Conservation (phyloP, 805 yeast genomes). For the Scheffersomyces ergatensis region DNA sequence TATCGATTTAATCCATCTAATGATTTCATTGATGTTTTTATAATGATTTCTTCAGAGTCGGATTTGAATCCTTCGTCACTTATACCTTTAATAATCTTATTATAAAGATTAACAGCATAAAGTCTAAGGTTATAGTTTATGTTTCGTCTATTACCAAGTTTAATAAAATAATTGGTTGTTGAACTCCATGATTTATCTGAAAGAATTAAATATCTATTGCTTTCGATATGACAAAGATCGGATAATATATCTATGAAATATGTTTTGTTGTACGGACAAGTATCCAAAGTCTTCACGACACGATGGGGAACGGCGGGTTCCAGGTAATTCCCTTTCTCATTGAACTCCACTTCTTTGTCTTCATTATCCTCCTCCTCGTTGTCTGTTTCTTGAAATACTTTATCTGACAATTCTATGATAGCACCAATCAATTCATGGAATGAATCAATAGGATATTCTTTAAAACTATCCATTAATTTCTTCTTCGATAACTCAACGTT, state of each 20-base stretch:
- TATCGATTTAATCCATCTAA: slow-evolving; percentile 48
- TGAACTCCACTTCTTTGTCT: slow-evolving; percentile 13
- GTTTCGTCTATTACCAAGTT: slow-evolving; percentile 42
- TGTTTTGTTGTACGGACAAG: slow-evolving; percentile 55
- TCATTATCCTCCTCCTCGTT: slow-evolving; percentile 1
- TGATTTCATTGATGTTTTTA: slow-evolving; percentile 45
- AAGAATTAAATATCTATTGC: slow-evolving; percentile 45
- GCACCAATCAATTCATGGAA: slow-evolving; percentile 48
- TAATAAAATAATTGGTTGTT: slow-evolving; percentile 45
- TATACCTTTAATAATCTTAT: slow-evolving; percentile 42
- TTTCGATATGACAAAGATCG: slow-evolving; percentile 50
- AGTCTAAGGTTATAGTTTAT: slow-evolving; percentile 43
- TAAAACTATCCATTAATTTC: slow-evolving; percentile 65
- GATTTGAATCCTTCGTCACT: slow-evolving; percentile 40
- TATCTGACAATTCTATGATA: slow-evolving; percentile 42
- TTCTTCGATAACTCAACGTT: slow-evolving; percentile 54
- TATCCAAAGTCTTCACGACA: slow-evolving; percentile 9
- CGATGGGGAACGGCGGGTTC: neutral
- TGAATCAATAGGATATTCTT: slow-evolving; percentile 51
- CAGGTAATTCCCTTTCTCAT: slow-evolving; percentile 2
- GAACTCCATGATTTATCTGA: slow-evolving; percentile 47
- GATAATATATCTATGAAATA: slow-evolving; percentile 56
- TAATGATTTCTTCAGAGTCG: slow-evolving; percentile 14
- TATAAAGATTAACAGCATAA: slow-evolving; percentile 50
- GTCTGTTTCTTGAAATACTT: slow-evolving; percentile 8